Base-by-base conservation (phyloP, 139 green algal species). In the Chlorella vulgaris region DNA sequence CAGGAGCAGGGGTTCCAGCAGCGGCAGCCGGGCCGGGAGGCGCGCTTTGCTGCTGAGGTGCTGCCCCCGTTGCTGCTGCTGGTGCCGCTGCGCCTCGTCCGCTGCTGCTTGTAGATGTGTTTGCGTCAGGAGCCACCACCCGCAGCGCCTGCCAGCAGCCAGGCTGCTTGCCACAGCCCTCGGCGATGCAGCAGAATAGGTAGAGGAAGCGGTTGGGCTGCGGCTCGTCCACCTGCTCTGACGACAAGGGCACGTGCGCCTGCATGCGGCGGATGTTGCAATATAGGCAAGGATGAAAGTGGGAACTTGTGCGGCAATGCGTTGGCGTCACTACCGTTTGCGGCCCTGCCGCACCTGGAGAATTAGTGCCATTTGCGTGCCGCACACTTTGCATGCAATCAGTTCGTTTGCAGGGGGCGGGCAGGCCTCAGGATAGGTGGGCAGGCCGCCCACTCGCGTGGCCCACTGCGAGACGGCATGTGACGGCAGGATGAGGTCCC, bases 81-180 rank as follows among this genome's bases (percentile, higher is more conserved):
- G 33, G 31, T 74, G 36, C 31, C 36, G 82, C 35, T 69, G 67
- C 31, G 29, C 33, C 40, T 73, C 40, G 10, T 26, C 21, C 39
- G 35, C 51, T n/a, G 51, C 71, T 68, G 33, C 31, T 58, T 3
- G 18, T 35, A 24, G n/a, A 50, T 2, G 29, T 28, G 7, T 28
- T 33, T 22, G 4, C 36, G 60, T 15, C 29, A 26, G 50, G 67
- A 29, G 62, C 26, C 7, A 39, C 42, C 0, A 47, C 62, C 2
- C 90, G 74, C 33, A 92, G 65, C 0, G 88, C 90, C 6, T 82
- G 75, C 85, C 86, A 95, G 47, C 81, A 87, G 61, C 85, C 85
- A 6, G 81, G 19, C 2, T 42, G n/a, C 4, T 50, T 69, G 43
- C 84, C 87, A 69, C 90, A 95, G 29, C 71, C 85, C 19, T 86